A percentile compares a stretch with the other conserved stretches of the same genome.
Conservation (phyloP, 2,329 filamentous ascomycete species). For the Hymenoscyphus infarciens region DNA sequence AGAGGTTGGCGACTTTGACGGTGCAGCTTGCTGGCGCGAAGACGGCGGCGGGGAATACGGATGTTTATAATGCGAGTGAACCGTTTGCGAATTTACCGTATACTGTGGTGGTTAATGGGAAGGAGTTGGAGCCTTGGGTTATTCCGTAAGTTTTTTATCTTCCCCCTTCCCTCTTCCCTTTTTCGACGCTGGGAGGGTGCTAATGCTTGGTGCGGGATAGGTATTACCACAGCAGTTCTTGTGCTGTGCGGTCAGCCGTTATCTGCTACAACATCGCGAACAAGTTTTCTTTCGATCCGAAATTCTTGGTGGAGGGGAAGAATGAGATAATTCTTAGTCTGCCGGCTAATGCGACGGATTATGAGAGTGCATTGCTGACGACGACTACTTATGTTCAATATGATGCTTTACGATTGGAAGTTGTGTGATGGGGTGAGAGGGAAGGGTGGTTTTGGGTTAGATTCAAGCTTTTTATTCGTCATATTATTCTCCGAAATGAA, state of each 20-base stretch:
- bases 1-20: constrained; percentile 53
- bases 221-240: constrained; percentile 55
- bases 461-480: no score
- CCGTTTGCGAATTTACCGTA: constrained; percentile 51
- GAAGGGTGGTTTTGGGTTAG: no score
- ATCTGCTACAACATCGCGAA: constrained; percentile 59
- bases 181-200: not conserved
- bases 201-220: constrained; percentile 32
- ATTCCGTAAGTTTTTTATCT: constrained; percentile 45
- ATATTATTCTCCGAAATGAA: no score
- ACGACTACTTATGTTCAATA: constrained; percentile 60
- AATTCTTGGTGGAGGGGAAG: constrained; percentile 46
- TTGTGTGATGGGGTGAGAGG: constrained; percentile 30
- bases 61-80: constrained; percentile 52
- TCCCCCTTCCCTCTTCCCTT: not conserved
- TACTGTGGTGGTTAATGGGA: constrained; percentile 45
- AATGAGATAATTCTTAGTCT: constrained; percentile 57
- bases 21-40: constrained; percentile 62
- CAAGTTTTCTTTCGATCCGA: constrained; percentile 55
- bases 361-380: constrained; percentile 54
- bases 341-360: constrained; percentile 56
- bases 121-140: constrained; percentile 48
- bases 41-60: constrained; percentile 59
- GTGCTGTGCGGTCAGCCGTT: constrained; percentile 56
- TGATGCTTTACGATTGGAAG: constrained; percentile 58